A percentile compares a stretch with the other conserved stretches of the same genome.
Conservation (phyloP, 2,329 filamentous ascomycete species). For the Neopestalotiopsis clavispora region DNA sequence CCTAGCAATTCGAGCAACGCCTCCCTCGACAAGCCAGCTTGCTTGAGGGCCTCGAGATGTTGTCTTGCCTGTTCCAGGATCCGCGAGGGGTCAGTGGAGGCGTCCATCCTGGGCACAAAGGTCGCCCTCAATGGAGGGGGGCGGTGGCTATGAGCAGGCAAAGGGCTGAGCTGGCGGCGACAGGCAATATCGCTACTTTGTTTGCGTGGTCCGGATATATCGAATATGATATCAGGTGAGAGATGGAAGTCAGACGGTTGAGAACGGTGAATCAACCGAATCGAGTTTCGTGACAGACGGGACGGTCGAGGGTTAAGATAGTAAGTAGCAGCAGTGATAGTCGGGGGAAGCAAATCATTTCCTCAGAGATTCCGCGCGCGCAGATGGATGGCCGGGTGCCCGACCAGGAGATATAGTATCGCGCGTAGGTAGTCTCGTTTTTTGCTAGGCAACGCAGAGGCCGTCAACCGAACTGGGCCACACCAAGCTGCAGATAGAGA, state of each 20-base stretch:
- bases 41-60: constrained; percentile 38
- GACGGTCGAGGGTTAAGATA: constrained; percentile 9
- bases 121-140: constrained; percentile 13
- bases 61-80: constrained; percentile 37
- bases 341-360: constrained; percentile 17
- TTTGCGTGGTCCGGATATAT: neutral
- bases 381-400: constrained; percentile 7
- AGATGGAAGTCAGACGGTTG: constrained; percentile 4
- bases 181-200: neutral
- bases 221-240: constrained; percentile 9
- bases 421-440: neutral
- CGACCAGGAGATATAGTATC: constrained; percentile 15
- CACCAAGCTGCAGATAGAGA: constrained; percentile 10
- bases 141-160: constrained; percentile 3
- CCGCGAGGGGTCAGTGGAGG: constrained; percentile 31
- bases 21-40: constrained; percentile 37
- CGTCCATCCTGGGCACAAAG: constrained; percentile 11
- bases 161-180: neutral
- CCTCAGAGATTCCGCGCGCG: constrained; percentile 15
- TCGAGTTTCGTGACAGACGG: constrained; percentile 10
- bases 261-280: constrained; percentile 16
- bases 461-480: constrained; percentile 4
- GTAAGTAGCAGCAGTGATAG: neutral
- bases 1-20: constrained; percentile 33
- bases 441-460: constrained; percentile 11